Conservation (phyloP, 768 basidiomycete species). For the Hemileccinum impolitum region DNA sequence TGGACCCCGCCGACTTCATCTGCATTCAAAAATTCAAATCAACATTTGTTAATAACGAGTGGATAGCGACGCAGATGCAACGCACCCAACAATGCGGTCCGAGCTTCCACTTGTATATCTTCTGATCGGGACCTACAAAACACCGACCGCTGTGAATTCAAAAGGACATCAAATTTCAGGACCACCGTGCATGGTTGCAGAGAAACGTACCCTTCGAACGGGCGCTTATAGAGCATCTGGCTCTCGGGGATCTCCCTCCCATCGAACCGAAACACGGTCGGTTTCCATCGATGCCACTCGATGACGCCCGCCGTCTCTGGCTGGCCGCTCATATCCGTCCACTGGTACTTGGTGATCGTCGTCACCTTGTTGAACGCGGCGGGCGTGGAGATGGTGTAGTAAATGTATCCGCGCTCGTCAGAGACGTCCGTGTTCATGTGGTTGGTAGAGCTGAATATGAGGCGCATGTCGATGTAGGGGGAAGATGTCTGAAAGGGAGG, state of each 20-base stretch:
- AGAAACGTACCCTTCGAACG: background rate
- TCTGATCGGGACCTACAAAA: slow-evolving; percentile 26
- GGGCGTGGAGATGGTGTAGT: slow-evolving; percentile 11
- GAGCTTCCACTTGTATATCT: slow-evolving; percentile 27
- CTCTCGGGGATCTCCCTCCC: background rate
- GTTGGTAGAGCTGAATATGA: slow-evolving; percentile 15
- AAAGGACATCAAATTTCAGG: no score
- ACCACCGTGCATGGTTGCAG: no score
- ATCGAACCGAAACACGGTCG: slow-evolving; percentile 1
- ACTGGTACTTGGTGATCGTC: slow-evolving; percentile 6
- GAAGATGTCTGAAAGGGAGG: no score
- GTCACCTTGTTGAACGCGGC: background rate
- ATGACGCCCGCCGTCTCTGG: slow-evolving; percentile 6
- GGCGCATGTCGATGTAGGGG: slow-evolving; percentile 12
- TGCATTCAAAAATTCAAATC: no score
- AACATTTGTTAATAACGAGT: no score
- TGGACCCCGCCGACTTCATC: background rate
- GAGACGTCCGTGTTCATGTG: slow-evolving; percentile 19
- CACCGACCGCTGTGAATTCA: slow-evolving; percentile 18
- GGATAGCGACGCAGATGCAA: background rate
- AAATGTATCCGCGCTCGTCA: slow-evolving; percentile 3
- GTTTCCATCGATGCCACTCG: slow-evolving; percentile 2
- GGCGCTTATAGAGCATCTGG: background rate
- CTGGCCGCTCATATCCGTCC: background rate
- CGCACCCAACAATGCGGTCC: slow-evolving; percentile 15